Conservation (phyloP, 352 stramenopile species). For the Stramenopiles sp. region DNA sequence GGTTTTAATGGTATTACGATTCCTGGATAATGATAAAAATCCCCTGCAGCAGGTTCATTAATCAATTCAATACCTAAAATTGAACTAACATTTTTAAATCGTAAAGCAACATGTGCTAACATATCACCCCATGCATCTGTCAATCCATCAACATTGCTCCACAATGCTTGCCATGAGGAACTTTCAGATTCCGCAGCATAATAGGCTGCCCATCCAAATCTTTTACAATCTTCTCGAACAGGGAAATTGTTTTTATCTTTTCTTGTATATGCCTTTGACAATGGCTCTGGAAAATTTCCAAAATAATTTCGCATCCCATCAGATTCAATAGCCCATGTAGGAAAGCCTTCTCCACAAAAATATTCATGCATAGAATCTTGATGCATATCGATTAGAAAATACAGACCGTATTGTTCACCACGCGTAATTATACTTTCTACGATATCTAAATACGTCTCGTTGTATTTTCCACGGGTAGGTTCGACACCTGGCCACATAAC, state of each 20-base stretch:
- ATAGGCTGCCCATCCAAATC: neutral
- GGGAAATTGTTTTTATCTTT: neutral
- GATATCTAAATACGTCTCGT: constrained; percentile 9
- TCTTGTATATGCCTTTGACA: neutral
- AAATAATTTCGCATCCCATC: neutral
- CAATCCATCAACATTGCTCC: neutral
- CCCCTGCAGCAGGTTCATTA: constrained; percentile 8
- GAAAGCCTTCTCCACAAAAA: constrained; percentile 15
- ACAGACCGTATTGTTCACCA: constrained; percentile 10
- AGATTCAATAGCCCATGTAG: constrained; percentile 9
- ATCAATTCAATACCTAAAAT: neutral
- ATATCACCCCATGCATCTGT: neutral
- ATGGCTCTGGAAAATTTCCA: neutral
- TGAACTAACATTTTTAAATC: neutral
- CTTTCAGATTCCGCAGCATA: neutral
- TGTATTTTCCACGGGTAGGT: neutral
- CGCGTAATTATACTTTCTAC: neutral
- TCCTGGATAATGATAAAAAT: constrained; percentile 17
- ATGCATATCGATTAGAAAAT: constrained; percentile 13
- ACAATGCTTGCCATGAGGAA: neutral
- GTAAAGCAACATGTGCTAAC: neutral
- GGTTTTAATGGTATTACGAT: constrained; percentile 14
- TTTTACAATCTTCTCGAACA: neutral
- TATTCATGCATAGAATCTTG: constrained; percentile 13
- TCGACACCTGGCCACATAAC: constrained; percentile 10